Evolutionary conservation across 2,329 filamentous ascomycete species (phyloP).

Genomic region (Xylariaceae sp.): DNA sequence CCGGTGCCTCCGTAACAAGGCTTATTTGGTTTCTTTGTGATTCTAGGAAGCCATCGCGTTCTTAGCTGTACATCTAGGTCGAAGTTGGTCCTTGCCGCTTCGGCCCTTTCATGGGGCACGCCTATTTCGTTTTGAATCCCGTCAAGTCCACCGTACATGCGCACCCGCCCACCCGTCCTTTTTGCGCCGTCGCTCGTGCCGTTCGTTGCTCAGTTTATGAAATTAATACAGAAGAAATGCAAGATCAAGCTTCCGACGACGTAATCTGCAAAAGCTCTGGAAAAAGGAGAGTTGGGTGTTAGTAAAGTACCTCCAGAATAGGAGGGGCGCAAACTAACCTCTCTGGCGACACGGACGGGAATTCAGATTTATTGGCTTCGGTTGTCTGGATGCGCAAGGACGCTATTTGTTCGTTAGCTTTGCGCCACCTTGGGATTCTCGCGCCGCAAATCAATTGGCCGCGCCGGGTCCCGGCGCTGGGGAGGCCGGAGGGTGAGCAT

Average conservation of each 20-base stretch:
- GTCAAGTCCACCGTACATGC: conserved; percentile 8
- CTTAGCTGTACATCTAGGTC: conserved; percentile 13
- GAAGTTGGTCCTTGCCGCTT: not conserved
- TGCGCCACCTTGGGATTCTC: not conserved
- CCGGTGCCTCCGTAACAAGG: conserved; percentile 2
- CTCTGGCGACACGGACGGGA: conserved; percentile 72
- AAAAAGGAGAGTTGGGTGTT: not conserved
- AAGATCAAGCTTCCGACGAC: conserved; percentile 90
- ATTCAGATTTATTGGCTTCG: conserved; percentile 72
- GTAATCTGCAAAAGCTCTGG: conserved; percentile 91
- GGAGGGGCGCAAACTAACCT: conserved; percentile 48
- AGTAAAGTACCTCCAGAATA: not conserved
- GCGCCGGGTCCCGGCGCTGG: not conserved
- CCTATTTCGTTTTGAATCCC: conserved; percentile 1
- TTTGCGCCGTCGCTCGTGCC: conserved; percentile 2
- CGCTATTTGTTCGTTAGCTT: conserved; percentile 39
- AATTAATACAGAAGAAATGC: conserved; percentile 99
- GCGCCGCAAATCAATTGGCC: not conserved
- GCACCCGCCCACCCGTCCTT: conserved; percentile 2
- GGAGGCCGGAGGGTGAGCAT: not conserved
- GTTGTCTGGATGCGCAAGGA: conserved; percentile 90
- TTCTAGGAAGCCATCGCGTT: conserved; percentile 9
- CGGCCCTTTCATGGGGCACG: not conserved
- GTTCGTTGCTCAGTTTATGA: conserved; percentile 73
- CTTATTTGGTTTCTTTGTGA: conserved; percentile 8